These are phyloP conservation scores for Bocquillonia castaneifolia DNA, from an alignment of 441 rosid genomes.

Conservation along the genomic window DNA sequence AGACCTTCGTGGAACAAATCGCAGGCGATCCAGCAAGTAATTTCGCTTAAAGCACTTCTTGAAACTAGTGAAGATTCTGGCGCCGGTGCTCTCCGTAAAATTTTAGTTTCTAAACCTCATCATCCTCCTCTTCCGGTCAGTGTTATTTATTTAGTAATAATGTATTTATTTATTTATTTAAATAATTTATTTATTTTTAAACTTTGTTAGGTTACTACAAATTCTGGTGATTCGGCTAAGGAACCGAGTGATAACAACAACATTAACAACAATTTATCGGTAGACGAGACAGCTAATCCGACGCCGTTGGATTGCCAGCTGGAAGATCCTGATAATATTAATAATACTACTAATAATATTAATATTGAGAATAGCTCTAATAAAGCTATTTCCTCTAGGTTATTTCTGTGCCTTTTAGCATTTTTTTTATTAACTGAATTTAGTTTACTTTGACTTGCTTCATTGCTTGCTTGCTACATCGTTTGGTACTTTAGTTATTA, in stretches of 20 bases:
- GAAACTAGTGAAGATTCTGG: slow-evolving; percentile 70
- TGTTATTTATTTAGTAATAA: background rate
- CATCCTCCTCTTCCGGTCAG: slow-evolving; percentile 33
- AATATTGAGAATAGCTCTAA: no score
- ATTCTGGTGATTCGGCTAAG: slow-evolving; percentile 49
- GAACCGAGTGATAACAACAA: slow-evolving; percentile 35
- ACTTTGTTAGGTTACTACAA: slow-evolving; percentile 41
- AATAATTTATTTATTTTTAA: background rate
- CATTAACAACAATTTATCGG: slow-evolving; percentile 28
- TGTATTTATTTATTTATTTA: background rate
- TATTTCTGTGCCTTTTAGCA: no score
- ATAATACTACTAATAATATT: no score
- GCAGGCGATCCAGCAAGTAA: slow-evolving; percentile 98
- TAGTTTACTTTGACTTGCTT: no score
- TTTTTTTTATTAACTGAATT: no score
- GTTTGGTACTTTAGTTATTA: background rate
- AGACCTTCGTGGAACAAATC: slow-evolving; percentile 99
- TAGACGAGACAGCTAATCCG: slow-evolving; percentile 39
- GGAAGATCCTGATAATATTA: slow-evolving; percentile 42
- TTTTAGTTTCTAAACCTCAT: slow-evolving; percentile 40
- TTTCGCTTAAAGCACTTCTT: slow-evolving; percentile 79
- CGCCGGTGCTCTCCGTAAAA: slow-evolving; percentile 57
- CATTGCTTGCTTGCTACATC: background rate
- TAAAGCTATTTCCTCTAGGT: slow-evolving; percentile 57
- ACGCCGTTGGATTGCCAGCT: slow-evolving; percentile 40